Conservation (phyloP, 257 asterid genomes). For the Ophiorrhiza pumila region DNA sequence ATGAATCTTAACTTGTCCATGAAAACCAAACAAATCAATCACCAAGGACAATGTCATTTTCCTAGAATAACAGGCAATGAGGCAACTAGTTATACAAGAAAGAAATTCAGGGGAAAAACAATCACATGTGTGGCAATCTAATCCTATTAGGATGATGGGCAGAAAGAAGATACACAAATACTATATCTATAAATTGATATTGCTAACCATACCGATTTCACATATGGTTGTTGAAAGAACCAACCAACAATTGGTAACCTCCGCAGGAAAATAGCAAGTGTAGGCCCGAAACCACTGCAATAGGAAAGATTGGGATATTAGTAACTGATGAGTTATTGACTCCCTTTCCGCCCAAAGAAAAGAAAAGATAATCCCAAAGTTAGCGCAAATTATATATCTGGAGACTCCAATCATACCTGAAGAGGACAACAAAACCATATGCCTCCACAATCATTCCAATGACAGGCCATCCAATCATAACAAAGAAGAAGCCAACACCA, state of each 20-base stretch:
- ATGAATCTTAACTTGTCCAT: background rate
- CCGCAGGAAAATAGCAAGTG: constrained; percentile 19
- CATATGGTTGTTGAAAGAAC: constrained; percentile 27
- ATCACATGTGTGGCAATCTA: background rate
- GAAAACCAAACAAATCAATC: background rate
- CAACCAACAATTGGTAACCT: constrained; percentile 43
- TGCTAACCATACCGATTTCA: constrained; percentile 30
- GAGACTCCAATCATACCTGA: constrained; percentile 40
- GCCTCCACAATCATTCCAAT: constrained; percentile 77
- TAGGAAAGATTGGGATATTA: background rate
- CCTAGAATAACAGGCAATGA: background rate
- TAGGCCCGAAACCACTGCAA: constrained; percentile 44
- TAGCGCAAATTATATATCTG: background rate
- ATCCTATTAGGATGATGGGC: background rate
- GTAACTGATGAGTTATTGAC: background rate
- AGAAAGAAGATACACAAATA: background rate
- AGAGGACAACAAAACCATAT: constrained; percentile 73
- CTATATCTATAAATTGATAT: background rate
- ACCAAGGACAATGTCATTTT: background rate
- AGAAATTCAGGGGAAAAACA: background rate
- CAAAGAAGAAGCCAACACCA: constrained; percentile 65
- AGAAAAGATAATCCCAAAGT: background rate
- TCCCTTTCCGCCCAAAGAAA: background rate
- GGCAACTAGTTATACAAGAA: background rate
- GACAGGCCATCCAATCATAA: constrained; percentile 73